Evolutionary conservation across 2,329 filamentous ascomycete genomes (phyloP).

Genomic region (Diaporthe sp.): DNA sequence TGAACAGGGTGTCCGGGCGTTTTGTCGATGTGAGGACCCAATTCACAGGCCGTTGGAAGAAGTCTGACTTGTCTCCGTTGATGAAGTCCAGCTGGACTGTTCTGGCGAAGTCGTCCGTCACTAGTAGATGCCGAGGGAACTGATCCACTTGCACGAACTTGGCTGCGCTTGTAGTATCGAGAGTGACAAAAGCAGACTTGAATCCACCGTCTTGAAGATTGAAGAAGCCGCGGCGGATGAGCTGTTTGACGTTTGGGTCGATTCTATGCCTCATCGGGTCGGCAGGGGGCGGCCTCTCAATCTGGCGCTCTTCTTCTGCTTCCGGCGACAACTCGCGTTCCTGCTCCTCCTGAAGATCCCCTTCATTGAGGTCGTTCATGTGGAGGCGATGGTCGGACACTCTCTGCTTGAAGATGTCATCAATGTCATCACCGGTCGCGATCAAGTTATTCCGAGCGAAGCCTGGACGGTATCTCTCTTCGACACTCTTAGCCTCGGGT

Average conservation of each 20-base stretch:
- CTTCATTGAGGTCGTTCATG: constrained; percentile 49
- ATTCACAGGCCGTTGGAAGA: constrained; percentile 66
- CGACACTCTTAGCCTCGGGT: constrained; percentile 65
- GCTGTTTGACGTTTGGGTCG: constrained; percentile 56
- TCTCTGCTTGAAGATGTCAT: background rate
- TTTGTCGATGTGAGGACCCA: constrained; percentile 62
- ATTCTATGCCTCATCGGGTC: constrained; percentile 57
- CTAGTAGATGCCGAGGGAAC: constrained; percentile 54
- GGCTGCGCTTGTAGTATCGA: constrained; percentile 58
- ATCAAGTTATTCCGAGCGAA: background rate
- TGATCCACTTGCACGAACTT: constrained; percentile 50
- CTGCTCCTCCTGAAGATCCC: constrained; percentile 73
- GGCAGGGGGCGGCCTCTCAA: constrained; percentile 61
- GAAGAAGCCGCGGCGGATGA: constrained; percentile 56
- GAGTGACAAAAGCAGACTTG: constrained; percentile 59
- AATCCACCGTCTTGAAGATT: constrained; percentile 50
- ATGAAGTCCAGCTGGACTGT: constrained; percentile 55
- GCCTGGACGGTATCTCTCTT: constrained; percentile 64
- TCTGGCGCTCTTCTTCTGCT: constrained; percentile 70
- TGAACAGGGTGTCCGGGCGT: constrained; percentile 53
- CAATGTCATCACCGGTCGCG: background rate
- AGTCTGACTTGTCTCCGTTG: constrained; percentile 51
- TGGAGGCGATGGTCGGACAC: constrained; percentile 49
- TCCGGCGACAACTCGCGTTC: constrained; percentile 78
- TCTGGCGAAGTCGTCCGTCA: constrained; percentile 64